These are phyloP conservation scores for Vigna radiata DNA, from an alignment of 306 rosid genomes.

Conservation along the genomic window DNA sequence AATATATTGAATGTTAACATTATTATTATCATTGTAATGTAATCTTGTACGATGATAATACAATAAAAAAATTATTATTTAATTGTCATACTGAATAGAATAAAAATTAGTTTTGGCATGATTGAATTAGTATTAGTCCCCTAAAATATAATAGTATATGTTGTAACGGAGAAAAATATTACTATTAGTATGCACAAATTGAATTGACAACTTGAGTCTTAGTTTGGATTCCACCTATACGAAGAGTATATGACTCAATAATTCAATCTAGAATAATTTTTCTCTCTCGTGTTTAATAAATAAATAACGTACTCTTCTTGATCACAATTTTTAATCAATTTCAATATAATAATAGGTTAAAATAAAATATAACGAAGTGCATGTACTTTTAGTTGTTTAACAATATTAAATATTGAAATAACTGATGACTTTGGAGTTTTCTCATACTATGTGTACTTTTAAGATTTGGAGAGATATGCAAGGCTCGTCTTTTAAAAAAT, in stretches of 20 bases:
- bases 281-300: neutral
- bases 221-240: constrained; percentile 10
- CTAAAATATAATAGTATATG: neutral
- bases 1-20: neutral
- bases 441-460: neutral
- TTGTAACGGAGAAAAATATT: too few relatives aligned
- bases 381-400: neutral
- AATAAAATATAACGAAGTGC: neutral
- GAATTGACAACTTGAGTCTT: constrained; percentile 34
- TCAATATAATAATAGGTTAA: neutral
- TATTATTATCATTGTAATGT: neutral
- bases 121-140: neutral
- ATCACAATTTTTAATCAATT: neutral
- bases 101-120: neutral
- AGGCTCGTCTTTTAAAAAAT: neutral
- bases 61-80: neutral
- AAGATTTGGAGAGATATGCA: constrained; percentile 34
- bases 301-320: constrained; percentile 5
- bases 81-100: neutral
- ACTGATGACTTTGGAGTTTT: neutral
- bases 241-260: constrained; percentile 1
- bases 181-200: neutral
- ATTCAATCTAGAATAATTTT: neutral
- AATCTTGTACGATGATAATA: neutral
- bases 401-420: neutral